Evolutionary conservation across 2,329 filamentous ascomycete genomes (phyloP), one percentile per base, ranked within the genome.

Genomic region (Clarireedia sp.): DNA sequence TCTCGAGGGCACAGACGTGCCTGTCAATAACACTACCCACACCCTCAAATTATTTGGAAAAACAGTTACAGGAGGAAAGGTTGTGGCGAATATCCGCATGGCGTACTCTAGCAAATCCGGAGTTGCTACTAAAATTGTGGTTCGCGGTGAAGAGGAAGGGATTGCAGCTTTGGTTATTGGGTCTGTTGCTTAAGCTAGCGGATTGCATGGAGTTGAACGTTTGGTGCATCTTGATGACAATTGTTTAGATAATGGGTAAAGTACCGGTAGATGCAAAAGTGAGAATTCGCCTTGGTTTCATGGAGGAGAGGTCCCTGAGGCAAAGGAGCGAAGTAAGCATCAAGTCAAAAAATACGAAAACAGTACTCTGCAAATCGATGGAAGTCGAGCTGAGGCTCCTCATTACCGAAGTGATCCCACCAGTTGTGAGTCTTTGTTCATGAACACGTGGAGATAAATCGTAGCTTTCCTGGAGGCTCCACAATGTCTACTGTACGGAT

Each of bases 41-140:
- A 91, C 90, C 3, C 85, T 99, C 69, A 97, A 96, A 75, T 78
- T 99, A 37, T 87, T 96, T 70, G 94, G 94, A 69, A 97, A 96
- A 83, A 96, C 90, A 44, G 86, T 97, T 60, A 85, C 82, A 36
- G 94, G 92, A 37, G 94, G 94, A 63, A 86, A 87, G 67, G 92
- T 99, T 16, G 89, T 91, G 55, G 88, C 87, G 58, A 85, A 83
- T 62, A 83, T 97, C 61, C 83, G 90, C 72, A 96, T 99, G 91
- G 94, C 91, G 1, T 96, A 84, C 74, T 95, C 89, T 59, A 84
- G 87, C 66, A 96, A 95, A 79, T 86, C 86, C 49, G 94, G 94
- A 51, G 90, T 97, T 24, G 96, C 94, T 57, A 95, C 92, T 67
- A 97, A 97, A 81, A 90, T 99, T 65, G 88, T 86, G 51, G 89